Conservation (phyloP, 2,329 filamentous ascomycete genomes). For the Sporothrix pseudoabietina region DNA sequence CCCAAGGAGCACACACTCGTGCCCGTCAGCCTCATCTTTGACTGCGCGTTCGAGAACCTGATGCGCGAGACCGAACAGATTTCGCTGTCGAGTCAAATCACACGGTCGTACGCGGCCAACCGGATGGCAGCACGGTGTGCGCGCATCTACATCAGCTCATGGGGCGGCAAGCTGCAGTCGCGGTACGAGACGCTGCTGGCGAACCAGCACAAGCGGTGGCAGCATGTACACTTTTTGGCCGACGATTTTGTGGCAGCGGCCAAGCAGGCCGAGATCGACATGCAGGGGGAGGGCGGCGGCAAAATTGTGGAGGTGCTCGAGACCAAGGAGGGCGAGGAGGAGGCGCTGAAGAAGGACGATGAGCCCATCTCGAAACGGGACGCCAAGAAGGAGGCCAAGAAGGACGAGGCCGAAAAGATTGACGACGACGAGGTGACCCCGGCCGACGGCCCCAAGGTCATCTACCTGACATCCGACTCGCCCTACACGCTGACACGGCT, state of each 20-base stretch:
- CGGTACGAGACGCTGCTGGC: constrained; percentile 73
- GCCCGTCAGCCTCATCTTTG: constrained; percentile 79
- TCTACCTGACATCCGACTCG: constrained; percentile 94
- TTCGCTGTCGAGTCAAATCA: constrained; percentile 81
- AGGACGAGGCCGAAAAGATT: constrained; percentile 29
- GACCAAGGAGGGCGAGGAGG: constrained; percentile 34
- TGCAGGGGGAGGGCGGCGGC: constrained; percentile 61
- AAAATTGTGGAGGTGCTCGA: constrained; percentile 61
- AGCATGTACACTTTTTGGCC: constrained; percentile 70
- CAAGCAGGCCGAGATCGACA: constrained; percentile 65
- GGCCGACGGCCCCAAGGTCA: constrained; percentile 52
- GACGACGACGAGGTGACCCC: constrained; percentile 35
- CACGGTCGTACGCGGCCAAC: constrained; percentile 88
- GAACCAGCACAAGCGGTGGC: constrained; percentile 77
- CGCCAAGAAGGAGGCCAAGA: constrained; percentile 31
- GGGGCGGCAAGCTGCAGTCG: constrained; percentile 71
- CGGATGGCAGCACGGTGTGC: constrained; percentile 65
- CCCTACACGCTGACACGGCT: constrained; percentile 78
- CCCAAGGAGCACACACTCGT: constrained; percentile 42
- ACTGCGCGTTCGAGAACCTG: constrained; percentile 87
- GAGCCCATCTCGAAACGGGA: background rate
- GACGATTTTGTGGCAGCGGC: constrained; percentile 74
- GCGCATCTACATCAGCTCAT: constrained; percentile 77
- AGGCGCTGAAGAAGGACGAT: constrained; percentile 1
- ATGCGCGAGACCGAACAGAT: constrained; percentile 87